Base-by-base conservation (phyloP, 305 asterid genomes). In the Ruellia speciosa region DNA sequence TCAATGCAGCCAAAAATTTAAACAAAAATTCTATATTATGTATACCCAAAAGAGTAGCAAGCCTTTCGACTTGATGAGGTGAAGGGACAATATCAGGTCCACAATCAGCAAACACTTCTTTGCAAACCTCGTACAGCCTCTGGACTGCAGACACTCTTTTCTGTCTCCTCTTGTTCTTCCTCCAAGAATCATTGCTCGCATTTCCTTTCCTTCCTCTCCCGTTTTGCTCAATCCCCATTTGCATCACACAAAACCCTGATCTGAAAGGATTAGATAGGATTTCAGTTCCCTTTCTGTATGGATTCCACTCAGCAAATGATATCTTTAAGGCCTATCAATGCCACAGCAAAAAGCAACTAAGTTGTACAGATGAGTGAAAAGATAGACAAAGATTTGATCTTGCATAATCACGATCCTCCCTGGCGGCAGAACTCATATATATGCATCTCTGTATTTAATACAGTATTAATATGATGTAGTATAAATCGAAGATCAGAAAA, bases 21-120 rank as follows among this genome's bases (percentile, higher is more conserved):
- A 51, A 15, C 58, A 51, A 40, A 51, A 49, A 49, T 31, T n/a
- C 53, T 20, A 35, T 31, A 6, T 54, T 7, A 52, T n/a, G n/a
- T n/a, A n/a, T 83, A 89, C 97, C 95, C 77, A 89, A 59, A 71
- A 87, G 70, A 45, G 79, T 65, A 0, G 85, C 70, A 11, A 89
- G 84, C 54, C 71, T 76, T 45, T 81, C 78, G 0, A 89, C 66
- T 58, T 84, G 78, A 3, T 81, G 83, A 0, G 87, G 71, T 0
- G 94, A 54, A 0, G 95, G 97, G 39, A 89, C 85, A 67, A 86
- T 67, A 66, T 80, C 92, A 9, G 94, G 94, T 9, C 80, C 88
- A 70, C 88, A 86, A 72, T 76, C 84, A 13, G 87, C 80, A 63
- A 86, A 89, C 3, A 84, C 87, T n/a, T 79, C 79, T 63, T 66